Evolutionary conservation across 371 early-diverging fungal species (phyloP).

Genomic region (Batkoa obscura): DNA sequence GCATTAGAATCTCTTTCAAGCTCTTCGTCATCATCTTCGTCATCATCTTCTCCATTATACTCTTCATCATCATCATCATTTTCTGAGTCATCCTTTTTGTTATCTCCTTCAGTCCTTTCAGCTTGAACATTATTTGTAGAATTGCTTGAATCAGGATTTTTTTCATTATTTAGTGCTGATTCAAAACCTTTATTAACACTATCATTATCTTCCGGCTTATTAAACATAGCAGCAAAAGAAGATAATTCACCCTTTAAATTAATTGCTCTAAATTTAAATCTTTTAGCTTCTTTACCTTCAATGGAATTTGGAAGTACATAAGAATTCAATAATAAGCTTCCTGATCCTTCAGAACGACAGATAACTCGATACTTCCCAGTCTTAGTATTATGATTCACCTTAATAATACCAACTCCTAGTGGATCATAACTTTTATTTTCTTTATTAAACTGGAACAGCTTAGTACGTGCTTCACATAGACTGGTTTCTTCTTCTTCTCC

Average conservation of each 20-base stretch:
- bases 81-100: no score
- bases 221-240: background rate
- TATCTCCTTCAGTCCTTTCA: no score
- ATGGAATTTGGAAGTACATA: background rate
- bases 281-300: background rate
- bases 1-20: no score
- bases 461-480: background rate
- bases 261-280: background rate
- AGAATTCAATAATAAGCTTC: background rate
- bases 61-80: no score
- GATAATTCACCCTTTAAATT: background rate
- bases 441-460: background rate
- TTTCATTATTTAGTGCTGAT: no score
- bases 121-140: no score
- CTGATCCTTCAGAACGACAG: slow-evolving; percentile 1
- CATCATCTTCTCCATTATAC: no score
- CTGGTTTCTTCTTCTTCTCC: background rate
- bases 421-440: background rate
- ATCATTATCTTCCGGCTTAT: no score
- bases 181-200: no score
- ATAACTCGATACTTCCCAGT: background rate
- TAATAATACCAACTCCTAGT: background rate
- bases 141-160: no score
- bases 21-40: no score
- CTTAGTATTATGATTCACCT: background rate